Conservation (phyloP, 148 eudicot species). For the Vaccinium myrtillus region DNA sequence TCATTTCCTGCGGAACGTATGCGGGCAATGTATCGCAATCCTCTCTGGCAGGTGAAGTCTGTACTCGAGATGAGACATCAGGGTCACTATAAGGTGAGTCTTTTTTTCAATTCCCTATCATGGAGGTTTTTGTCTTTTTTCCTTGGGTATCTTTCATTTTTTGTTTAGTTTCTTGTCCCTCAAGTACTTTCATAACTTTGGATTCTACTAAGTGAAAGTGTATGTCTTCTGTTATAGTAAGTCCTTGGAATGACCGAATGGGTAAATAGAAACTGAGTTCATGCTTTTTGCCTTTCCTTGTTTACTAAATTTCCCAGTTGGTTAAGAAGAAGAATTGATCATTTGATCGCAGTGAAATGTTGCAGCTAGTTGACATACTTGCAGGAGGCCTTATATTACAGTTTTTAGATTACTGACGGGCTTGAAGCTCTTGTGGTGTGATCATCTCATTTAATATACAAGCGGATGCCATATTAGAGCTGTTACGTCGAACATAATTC, state of each 20-base stretch:
- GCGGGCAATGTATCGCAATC: conserved; percentile 64
- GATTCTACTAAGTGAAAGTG: neutral
- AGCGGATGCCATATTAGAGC: neutral
- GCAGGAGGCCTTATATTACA: neutral
- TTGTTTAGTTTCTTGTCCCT: neutral
- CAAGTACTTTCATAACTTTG: neutral
- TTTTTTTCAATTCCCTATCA: neutral
- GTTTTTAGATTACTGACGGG: neutral
- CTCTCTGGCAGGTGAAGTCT: conserved; percentile 66
- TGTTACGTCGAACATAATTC: neutral
- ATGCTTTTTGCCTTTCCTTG: neutral
- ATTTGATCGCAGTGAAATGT: neutral
- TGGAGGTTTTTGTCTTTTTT: neutral
- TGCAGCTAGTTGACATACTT: neutral
- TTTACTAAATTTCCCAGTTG: neutral
- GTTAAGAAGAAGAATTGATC: neutral
- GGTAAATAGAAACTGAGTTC: neutral
- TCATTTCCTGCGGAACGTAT: conserved; percentile 68
- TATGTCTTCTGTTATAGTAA: neutral
- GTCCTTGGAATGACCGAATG: neutral
- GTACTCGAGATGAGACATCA: conserved; percentile 57
- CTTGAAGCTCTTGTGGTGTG: conserved; percentile 1
- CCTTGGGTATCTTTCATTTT: neutral
- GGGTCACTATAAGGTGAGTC: conserved; percentile 49
- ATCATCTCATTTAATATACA: neutral